Conservation (phyloP, 495 filamentous ascomycete species). For the Aspergillus sparsus region DNA sequence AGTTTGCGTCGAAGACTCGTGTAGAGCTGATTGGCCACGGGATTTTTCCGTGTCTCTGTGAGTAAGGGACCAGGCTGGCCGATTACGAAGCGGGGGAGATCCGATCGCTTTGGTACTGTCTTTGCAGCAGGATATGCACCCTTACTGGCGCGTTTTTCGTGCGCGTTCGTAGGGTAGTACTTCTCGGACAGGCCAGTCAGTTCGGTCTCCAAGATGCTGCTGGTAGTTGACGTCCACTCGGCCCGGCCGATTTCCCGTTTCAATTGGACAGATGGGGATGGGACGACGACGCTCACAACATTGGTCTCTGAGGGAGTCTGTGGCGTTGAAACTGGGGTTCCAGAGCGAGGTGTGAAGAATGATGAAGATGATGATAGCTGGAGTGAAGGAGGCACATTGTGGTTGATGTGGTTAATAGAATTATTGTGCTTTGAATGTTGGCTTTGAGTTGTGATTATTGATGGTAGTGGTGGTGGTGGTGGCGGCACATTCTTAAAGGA, state of each 20-base stretch:
- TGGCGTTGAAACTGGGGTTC: slow-evolving; percentile 18
- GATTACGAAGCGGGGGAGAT: slow-evolving; percentile 10
- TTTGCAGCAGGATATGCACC: slow-evolving; percentile 30
- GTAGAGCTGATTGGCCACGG: slow-evolving; percentile 12
- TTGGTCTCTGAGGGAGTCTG: background rate
- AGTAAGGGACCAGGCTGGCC: slow-evolving; percentile 16
- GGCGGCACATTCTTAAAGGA: background rate
- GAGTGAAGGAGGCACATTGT: too few species aligned
- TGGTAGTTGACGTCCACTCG: background rate
- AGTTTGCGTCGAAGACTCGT: slow-evolving; percentile 31
- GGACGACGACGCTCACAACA: slow-evolving; percentile 28
- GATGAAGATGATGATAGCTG: too few species aligned
- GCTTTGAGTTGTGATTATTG: background rate
- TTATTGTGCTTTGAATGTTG: background rate
- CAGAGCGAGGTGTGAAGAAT: too few species aligned
- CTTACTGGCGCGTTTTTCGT: slow-evolving; percentile 23
- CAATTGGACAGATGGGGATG: slow-evolving; percentile 28
- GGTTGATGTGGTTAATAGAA: background rate
- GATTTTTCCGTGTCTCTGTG: slow-evolving; percentile 7
- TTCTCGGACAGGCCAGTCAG: slow-evolving; percentile 25
- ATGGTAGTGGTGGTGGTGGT: background rate
- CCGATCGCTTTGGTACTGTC: slow-evolving; percentile 19
- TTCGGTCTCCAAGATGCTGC: background rate
- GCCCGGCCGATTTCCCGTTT: slow-evolving; percentile 21
- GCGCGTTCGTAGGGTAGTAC: slow-evolving; percentile 29